These are phyloP conservation scores for Pseudovirgaria hyperparasitica DNA, from an alignment of 2,329 filamentous ascomycete species.

Conservation along the genomic window DNA sequence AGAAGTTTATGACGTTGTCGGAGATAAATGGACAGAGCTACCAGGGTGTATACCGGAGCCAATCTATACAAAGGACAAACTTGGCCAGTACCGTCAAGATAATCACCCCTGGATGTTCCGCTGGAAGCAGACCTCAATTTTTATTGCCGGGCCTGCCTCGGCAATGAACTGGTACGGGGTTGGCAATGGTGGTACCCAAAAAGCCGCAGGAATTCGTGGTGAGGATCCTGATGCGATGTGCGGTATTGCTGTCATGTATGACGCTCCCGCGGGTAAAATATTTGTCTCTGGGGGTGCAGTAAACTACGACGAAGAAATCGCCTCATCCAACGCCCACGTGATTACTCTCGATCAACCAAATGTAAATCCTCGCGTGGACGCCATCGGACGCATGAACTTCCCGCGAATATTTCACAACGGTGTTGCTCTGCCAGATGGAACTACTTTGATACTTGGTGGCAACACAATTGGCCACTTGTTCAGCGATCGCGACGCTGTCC, in stretches of 20 bases:
- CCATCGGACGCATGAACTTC: not conserved
- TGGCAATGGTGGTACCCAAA: slow-evolving; percentile 25
- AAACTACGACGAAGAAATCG: slow-evolving; percentile 31
- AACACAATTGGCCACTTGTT: not conserved
- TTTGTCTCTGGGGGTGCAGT: slow-evolving; percentile 36
- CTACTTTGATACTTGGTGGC: not conserved
- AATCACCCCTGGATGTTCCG: slow-evolving; percentile 39
- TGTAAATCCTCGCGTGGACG: not conserved
- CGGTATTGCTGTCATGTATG: slow-evolving; percentile 40
- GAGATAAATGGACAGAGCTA: slow-evolving; percentile 32
- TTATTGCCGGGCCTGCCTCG: slow-evolving; percentile 40
- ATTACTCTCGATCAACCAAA: slow-evolving; percentile 31
- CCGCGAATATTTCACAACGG: not conserved
- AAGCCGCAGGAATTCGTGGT: slow-evolving; percentile 29
- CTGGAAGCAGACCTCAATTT: slow-evolving; percentile 32
- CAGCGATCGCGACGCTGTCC: slow-evolving; percentile 4
- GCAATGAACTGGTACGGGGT: slow-evolving; percentile 44
- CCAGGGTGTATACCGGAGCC: slow-evolving; percentile 29
- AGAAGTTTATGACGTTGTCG: slow-evolving; percentile 36
- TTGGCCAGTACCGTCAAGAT: slow-evolving; percentile 31
- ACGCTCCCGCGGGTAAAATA: slow-evolving; percentile 38
- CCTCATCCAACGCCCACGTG: slow-evolving; percentile 31
- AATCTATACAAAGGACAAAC: slow-evolving; percentile 33
- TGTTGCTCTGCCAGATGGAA: slow-evolving; percentile 1
- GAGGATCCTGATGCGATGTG: slow-evolving; percentile 37